phyloP scores from a whole-genome alignment of 78 protist species.

The Dictyostelium firmibasis region DNA sequence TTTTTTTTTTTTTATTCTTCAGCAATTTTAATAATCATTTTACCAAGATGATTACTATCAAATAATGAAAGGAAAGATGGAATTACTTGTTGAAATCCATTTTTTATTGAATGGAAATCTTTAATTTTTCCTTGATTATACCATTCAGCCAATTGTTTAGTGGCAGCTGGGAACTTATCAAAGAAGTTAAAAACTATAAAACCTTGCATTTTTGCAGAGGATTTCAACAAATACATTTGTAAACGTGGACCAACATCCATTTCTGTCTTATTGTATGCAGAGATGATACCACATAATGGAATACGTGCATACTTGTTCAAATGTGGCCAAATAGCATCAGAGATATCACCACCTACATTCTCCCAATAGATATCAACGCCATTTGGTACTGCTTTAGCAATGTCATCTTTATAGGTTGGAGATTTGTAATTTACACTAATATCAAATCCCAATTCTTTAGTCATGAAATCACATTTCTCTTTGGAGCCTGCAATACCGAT shows the following conservation, averaged over 20 bases:
- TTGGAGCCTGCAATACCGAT: conserved; percentile 77
- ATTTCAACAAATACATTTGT: conserved; percentile 41
- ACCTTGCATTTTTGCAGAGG: neutral
- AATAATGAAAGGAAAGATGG: conserved; percentile 57
- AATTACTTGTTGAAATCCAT: conserved; percentile 68
- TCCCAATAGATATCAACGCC: conserved; percentile 85
- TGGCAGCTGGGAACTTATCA: neutral
- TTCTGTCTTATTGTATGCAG: conserved; percentile 25
- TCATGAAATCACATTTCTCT: conserved; percentile 45
- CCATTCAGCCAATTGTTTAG: neutral
- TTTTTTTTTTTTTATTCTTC: no score
- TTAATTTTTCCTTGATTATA: conserved; percentile 23
- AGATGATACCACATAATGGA: conserved; percentile 68
- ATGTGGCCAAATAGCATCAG: conserved; percentile 38
- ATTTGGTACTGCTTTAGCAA: neutral
- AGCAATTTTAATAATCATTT: conserved; percentile 33
- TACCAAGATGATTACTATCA: conserved; percentile 73
- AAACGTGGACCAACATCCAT: conserved; percentile 21
- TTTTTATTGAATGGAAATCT: neutral
- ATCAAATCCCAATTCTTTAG: conserved; percentile 60
- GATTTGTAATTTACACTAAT: conserved; percentile 58
- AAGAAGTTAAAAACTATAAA: neutral
- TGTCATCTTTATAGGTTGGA: neutral
- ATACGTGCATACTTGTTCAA: conserved; percentile 16
- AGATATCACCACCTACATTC: conserved; percentile 86